A percentile compares a stretch with the other conserved stretches of the same genome.
Evolutionary conservation across 2,329 filamentous ascomycete genomes (phyloP).

Genomic region (Pseudocercospora ulei): DNA sequence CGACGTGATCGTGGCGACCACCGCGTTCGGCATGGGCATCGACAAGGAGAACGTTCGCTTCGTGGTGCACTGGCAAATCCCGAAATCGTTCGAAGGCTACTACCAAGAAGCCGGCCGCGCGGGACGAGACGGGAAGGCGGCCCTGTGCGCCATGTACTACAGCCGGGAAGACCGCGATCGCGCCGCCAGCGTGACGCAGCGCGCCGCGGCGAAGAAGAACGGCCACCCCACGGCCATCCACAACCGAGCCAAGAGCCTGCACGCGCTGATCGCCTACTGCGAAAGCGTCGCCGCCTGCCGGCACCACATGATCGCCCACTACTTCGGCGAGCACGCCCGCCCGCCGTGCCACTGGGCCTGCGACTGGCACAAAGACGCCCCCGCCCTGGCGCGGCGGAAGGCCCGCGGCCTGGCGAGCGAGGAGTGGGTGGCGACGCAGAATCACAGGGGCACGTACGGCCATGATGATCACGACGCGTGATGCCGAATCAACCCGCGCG

Average conservation of each 20-base stretch:
- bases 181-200: slow-evolving; percentile 48
- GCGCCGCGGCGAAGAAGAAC: slow-evolving; percentile 34
- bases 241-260: slow-evolving; percentile 39
- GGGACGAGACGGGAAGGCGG: slow-evolving; percentile 78
- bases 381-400: slow-evolving; percentile 38
- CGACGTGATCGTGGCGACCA: slow-evolving; percentile 89
- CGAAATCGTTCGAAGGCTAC: slow-evolving; percentile 90
- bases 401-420: slow-evolving; percentile 40
- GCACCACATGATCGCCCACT: slow-evolving; percentile 63
- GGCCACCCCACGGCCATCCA: slow-evolving; percentile 33
- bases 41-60: slow-evolving; percentile 93
- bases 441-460: slow-evolving; percentile 38
- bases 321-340: slow-evolving; percentile 56
- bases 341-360: slow-evolving; percentile 41
- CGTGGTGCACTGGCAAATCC: slow-evolving; percentile 86
- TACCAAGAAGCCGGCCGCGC: slow-evolving; percentile 93
- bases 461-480: slow-evolving; percentile 30
- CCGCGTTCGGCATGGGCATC: slow-evolving; percentile 95
- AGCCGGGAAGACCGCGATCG: slow-evolving; percentile 76
- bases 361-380: slow-evolving; percentile 43
- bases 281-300: slow-evolving; percentile 65
- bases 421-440: slow-evolving; percentile 44
- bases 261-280: slow-evolving; percentile 65
- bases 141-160: slow-evolving; percentile 83
- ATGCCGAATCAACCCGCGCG: too few species aligned